Base-by-base conservation (phyloP, 1,139 yeast genomes). In the Kluyveromyces sp. region DNA sequence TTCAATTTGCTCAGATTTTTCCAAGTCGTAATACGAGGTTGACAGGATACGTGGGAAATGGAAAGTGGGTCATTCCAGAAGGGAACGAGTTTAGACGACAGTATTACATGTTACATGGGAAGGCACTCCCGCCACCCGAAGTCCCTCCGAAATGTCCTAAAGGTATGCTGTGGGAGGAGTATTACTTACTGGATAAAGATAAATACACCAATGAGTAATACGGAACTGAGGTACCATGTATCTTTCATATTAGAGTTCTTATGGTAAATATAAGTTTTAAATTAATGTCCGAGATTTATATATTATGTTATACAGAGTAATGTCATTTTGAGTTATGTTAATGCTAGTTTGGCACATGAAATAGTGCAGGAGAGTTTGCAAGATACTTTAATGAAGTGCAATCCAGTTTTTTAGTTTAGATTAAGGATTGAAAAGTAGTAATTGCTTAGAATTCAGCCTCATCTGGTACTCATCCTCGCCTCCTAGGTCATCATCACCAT, bases 371-470 rank as follows among this genome's bases (percentile, higher is more conserved):
- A 15, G 21, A 15, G 21, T 15, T 15, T 15, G 21, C 2, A 1
- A 15, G 21, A 15, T 15, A 15, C 21, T 15, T 15, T 15, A 15
- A 15, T 15, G 21, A 15, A 15, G 21, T 15, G 21, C 21, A 15
- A 15, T 15, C 21, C 21, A 15, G 25, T 15, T n/a, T 6, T 25
- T 21, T 10, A 29, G 21, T 15, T 15, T 15, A 15, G 21, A 15
- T 15, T 15, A 15, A 15, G 21, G 21, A 15, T 15, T 15, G 21
- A 15, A 15, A 15, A 15, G 21, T 15, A 15, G 21, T 15, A 15
- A 15, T 15, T 10, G 25, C 25, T 43, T 37, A 83, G 55, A 83
- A 83, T 2, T 88, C 90, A 26, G 90, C 90, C 53, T 77, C 83
- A 43, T 75, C 79, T 44, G 74, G 46, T 69, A 73, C 41, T 71